phyloP scores from a whole-genome alignment of 805 yeast species.

The Saccharomycopsis lassenensis region DNA sequence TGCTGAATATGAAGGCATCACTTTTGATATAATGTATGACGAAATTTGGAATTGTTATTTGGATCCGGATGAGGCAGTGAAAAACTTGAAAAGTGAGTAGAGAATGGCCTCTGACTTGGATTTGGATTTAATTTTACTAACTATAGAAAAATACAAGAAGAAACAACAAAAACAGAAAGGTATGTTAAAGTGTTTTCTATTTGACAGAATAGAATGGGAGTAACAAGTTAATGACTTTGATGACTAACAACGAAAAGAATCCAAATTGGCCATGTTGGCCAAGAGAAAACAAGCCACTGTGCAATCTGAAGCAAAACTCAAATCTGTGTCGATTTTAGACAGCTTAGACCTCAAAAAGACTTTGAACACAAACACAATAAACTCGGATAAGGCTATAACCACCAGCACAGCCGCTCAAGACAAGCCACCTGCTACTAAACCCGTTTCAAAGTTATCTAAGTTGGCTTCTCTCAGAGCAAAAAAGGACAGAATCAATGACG shows the following conservation, averaged over 20 bases:
- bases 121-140: neutral
- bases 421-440: too few relatives aligned
- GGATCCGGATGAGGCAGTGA: constrained; percentile 40
- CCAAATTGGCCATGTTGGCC: constrained; percentile 41
- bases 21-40: constrained; percentile 43
- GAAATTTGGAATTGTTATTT: constrained; percentile 49
- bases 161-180: constrained; percentile 26
- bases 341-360: neutral
- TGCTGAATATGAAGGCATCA: constrained; percentile 29
- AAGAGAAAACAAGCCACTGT: constrained; percentile 19
- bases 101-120: neutral
- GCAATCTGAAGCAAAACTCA: neutral
- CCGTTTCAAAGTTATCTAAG: too few relatives aligned
- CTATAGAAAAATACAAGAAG: constrained; percentile 20
- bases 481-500: too few relatives aligned
- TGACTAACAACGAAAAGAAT: too few relatives aligned
- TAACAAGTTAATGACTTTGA: too few relatives aligned
- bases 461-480: too few relatives aligned
- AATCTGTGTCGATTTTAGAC: constrained; percentile 6
- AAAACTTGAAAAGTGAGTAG: constrained; percentile 29
- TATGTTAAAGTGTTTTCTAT: constrained; percentile 30
- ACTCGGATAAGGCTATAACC: too few relatives aligned
- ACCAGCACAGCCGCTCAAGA: too few relatives aligned
- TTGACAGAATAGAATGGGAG: too few relatives aligned
- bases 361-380: too few relatives aligned